phyloP scores from a whole-genome alignment of 768 basidiomycete species.

The Steccherinum ochraceum region DNA sequence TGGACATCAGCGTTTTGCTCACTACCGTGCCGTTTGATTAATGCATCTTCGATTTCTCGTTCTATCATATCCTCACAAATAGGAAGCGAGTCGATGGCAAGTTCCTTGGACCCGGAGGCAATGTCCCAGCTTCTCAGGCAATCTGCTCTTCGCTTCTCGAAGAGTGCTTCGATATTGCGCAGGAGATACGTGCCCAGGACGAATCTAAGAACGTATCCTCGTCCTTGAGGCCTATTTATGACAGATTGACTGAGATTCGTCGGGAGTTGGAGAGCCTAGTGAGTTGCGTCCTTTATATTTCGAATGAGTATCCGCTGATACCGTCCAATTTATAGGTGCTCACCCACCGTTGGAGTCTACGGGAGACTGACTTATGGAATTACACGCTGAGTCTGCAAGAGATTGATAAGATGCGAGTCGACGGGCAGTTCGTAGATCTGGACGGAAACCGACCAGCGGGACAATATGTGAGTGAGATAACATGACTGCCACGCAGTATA shows the following conservation, averaged over 20 bases:
- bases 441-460: slow-evolving; percentile 90
- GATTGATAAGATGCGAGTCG: slow-evolving; percentile 94
- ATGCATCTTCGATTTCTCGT: background rate
- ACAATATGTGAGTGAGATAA: slow-evolving; percentile 88
- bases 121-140: slow-evolving; percentile 87
- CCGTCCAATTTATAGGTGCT: slow-evolving; percentile 28
- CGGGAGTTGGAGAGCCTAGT: slow-evolving; percentile 86
- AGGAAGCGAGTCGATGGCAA: slow-evolving; percentile 95
- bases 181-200: slow-evolving; percentile 92
- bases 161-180: slow-evolving; percentile 92
- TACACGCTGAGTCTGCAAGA: slow-evolving; percentile 91
- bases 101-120: slow-evolving; percentile 87
- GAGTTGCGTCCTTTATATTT: background rate
- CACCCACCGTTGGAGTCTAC: slow-evolving; percentile 94
- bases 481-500: no score
- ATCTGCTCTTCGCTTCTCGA: slow-evolving; percentile 89
- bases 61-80: slow-evolving; percentile 6
- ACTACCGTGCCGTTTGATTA: no score
- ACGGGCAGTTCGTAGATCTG: slow-evolving; percentile 94
- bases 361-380: slow-evolving; percentile 92
- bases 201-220: slow-evolving; percentile 84
- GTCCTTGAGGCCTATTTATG: slow-evolving; percentile 87
- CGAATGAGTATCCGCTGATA: background rate
- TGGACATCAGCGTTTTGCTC: no score
- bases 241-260: slow-evolving; percentile 81